Base-by-base conservation (phyloP, 139 green algal genomes). In the Microglena sp. region DNA sequence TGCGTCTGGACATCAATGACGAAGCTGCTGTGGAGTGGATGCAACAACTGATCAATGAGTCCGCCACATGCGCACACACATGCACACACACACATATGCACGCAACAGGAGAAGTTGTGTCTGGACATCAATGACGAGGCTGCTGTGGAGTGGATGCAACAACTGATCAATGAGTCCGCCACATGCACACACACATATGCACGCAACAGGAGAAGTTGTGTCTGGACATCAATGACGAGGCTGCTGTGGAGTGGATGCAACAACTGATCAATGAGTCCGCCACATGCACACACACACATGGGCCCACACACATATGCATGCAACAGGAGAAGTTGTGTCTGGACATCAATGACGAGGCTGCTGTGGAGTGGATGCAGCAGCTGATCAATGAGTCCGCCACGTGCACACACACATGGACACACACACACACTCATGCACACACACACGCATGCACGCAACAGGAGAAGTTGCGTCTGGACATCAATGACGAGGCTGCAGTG, bases 391-490 rank as follows among this genome's bases (percentile, higher is more conserved):
- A 97, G 61, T 84, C 70, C 21, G 80, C 90, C 5, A 86, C 72
- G 4, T n/a, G n/a, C n/a, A n/a, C n/a, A n/a, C n/a, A n/a, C n/a
- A n/a, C n/a, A n/a, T n/a, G n/a, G n/a, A n/a, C n/a, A n/a, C n/a
- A n/a, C n/a, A n/a, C n/a, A n/a, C n/a, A n/a, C n/a, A n/a, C n/a
- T n/a, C n/a, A n/a, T n/a, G n/a, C n/a, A n/a, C n/a, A n/a, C n/a
- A n/a, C n/a, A n/a, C n/a, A n/a, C n/a, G n/a, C n/a, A n/a, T n/a
- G n/a, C n/a, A n/a, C n/a, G n/a, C n/a, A n/a, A 32, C 84, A 95
- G 83, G 87, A 96, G 75, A 94, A 92, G 77, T 87, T 99, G 55
- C 78, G 84, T 5, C 77, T 95, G 26, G 91, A 97, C n/a, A 67
- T 96, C 33, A 79, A 87, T 45, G 90, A 97, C 60, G 92, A 95